Conservation (phyloP, 2,329 filamentous ascomycete genomes). For the Alternaria sp. region DNA sequence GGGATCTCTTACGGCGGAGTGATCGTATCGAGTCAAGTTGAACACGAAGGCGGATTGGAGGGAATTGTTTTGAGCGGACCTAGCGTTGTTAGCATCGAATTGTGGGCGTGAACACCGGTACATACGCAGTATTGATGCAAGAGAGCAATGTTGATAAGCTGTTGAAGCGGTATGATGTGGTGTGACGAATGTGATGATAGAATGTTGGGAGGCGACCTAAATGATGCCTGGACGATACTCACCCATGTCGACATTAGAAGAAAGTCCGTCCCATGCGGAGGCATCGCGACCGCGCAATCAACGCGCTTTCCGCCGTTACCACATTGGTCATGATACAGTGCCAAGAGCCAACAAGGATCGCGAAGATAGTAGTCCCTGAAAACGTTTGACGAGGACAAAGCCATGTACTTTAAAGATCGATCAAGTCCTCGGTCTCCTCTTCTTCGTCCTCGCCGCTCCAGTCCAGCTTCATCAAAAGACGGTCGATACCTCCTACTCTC, state of each 20-base stretch:
- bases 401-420: neutral
- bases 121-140: neutral
- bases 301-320: neutral
- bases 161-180: neutral
- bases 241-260: neutral
- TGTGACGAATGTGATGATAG: neutral
- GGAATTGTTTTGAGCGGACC: neutral
- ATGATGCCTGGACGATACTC: neutral
- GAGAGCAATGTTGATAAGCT: neutral
- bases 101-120: neutral
- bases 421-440: constrained; percentile 30
- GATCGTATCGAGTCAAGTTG: neutral
- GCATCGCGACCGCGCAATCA: neutral
- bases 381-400: neutral
- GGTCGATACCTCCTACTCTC: constrained; percentile 79
- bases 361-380: neutral
- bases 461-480: constrained; percentile 90
- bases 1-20: neutral
- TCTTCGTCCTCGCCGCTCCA: constrained; percentile 52
- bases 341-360: neutral
- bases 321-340: neutral
- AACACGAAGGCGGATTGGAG: neutral
- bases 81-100: neutral
- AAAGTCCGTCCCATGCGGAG: neutral
- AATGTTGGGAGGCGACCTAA: neutral